Evolutionary conservation across 108 stramenopile genomes (phyloP), one percentile per base, ranked within the genome.

Genomic region (Nitzschia sp.): DNA sequence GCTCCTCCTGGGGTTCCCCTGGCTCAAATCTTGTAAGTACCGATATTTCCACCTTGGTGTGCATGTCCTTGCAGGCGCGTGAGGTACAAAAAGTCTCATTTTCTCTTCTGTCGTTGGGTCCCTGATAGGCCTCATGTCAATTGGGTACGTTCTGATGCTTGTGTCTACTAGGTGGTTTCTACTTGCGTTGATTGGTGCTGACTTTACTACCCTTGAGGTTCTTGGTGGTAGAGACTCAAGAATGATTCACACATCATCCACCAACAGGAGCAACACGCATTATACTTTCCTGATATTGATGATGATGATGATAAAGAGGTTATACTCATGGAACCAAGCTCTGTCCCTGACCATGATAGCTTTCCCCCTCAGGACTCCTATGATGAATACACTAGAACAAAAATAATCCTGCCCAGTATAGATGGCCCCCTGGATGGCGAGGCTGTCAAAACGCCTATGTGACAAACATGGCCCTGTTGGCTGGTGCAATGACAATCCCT

Each of bases 371-470:
- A n/a, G n/a, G 69, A 72, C n/a, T 20, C 68, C 15, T 70, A 41
- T 26, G 69, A 79, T 50, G 34, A 70, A 26, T 79, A 79, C 40
- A 20, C 70, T 29, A 42, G 43, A 10, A 62, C 63, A 0, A 41
- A 74, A 63, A 34, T 76, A 10, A 10, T 56, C 5, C 17, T 70
- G 1, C 41, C 51, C 3, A 10, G 12, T 0, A 56, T 42, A n/a
- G 60, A 48, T 19, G 73, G 46, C 9, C 24, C 20, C 7, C 3
- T 46, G n/a, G 8, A 7, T 17, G 73, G 59, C 5, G 60, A 24
- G 6, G 73, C 68, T 0, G 38, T 43, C 6, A 51, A n/a, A 44
- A 21, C 34, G 67, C 24, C 44, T 21, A 41, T 10, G 42, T 29
- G 65, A 34, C 11, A 6, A 34, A 11, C 29, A 73, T 53, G 72